Base-by-base conservation (phyloP, 2,329 filamentous ascomycete genomes). In the Penicillium sp. region DNA sequence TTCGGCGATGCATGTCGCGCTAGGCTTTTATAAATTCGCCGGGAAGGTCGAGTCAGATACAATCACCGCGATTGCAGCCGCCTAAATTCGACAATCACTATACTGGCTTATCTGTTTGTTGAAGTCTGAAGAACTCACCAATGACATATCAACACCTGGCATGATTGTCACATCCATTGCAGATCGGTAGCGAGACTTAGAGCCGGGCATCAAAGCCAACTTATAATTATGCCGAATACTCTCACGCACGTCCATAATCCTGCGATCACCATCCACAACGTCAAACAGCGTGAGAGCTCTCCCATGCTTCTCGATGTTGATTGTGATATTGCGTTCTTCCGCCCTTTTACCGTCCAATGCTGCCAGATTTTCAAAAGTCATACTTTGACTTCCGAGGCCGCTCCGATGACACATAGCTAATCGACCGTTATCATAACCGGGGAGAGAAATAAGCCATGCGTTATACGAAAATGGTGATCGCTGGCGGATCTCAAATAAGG, bases 361-460 rank as follows among this genome's bases (percentile, higher is more conserved):
- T 22, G 61, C 62, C 26, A 45, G 31, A 54, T 67, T 68, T 2
- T 48, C 49, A 39, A 66, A 64, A 24, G 52, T 52, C 11, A 67
- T 56, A 22, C 50, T 60, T 33, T 65, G 54, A 42, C 55, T 58
- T 5, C 54, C 54, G 4, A 47, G 16, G 14, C 43, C 51, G 2
- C 22, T 3, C 22, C 22, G 22, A 3, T 22, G 22, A 22, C 22
- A 22, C 22, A 27, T 54, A 59, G 1, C 56, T 57, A 37, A 63
- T 56, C 21, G 47, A 11, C 22, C 42, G 33, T 13, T 3, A 8
- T 49, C 51, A 13, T 58, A 48, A 31, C 63, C 64, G 0, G 65
- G 63, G 33, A 62, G 29, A 1, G 59, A 60, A 19, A 62, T 46
- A 82, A 61, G 82, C 84, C 54, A 67, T 22, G 29, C 54, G 52